Evolutionary conservation across 805 yeast species (phyloP), one percentile per base, ranked within the genome.

Genomic region (Yamadazyma scolyti): DNA sequence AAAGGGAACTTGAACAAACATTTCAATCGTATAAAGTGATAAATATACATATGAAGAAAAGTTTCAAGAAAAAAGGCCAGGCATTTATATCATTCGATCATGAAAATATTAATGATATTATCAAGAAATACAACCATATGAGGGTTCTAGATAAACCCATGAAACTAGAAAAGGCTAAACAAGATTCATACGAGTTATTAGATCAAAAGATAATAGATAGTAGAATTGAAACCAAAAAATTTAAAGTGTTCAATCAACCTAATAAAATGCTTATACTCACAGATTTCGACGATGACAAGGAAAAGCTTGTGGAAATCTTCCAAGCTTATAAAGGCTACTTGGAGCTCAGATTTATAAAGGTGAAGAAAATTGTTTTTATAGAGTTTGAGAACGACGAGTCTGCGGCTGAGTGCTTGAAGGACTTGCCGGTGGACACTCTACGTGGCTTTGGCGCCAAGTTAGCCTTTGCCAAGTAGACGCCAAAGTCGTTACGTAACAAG

Each of bases 41-140:
- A 15, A 20, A 27, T 5, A 35, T 41, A 1, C 36, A 72, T 2
- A 75, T 85, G 1, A 77, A 75, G 35, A 71, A 71, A 37, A 79
- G 76, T 42, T 46, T 84, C n/a, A 70, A 65, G 39, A 67, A 81
- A 71, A 70, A 80, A 34, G 96, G 96, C 2, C 95, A 86, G 53
- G 95, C 95, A 1, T 86, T 84, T 52, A 67, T 86, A 5, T 74
- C 84, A 0, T 75, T 78, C 31, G 65, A 58, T 3, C 47, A 61
- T 3, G 54, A 59, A 4, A 78, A 88, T 1, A 34, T 49, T 3
- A 45, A 48, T 23, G 82, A 82, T 0, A 47, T 71, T 3, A 57
- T 38, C 11, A 60, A n/a, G 54, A 48, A 11, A 42, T 72, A 22
- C 59, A 74, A 42, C 25, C 65, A 68, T 9, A 37, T 44, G 18